phyloP scores from a whole-genome alignment of 1,284 basidiomycete genomes.

The Ustilago cynodontis region DNA sequence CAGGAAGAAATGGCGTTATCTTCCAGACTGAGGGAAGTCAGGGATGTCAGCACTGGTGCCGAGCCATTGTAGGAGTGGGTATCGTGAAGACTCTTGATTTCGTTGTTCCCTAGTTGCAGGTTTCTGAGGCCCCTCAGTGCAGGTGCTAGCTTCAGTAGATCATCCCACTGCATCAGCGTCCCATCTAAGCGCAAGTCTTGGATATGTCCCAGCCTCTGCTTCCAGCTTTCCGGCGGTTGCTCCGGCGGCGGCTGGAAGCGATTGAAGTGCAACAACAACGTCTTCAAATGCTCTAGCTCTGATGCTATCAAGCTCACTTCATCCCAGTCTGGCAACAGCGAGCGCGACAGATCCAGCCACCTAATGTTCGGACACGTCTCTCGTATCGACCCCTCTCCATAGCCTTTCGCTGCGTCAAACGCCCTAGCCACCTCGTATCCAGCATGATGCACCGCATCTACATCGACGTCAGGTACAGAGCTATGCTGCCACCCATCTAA shows the following conservation, averaged over 20 bases:
- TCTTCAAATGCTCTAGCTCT: conserved; percentile 77
- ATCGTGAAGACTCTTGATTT: conserved; percentile 68
- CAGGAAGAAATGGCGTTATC: conserved; percentile 78
- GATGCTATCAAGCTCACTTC: conserved; percentile 77
- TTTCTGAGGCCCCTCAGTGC: conserved; percentile 76
- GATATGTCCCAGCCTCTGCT: conserved; percentile 75
- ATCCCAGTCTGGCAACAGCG: conserved; percentile 81
- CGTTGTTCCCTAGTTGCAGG: conserved; percentile 84
- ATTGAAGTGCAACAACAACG: conserved; percentile 75
- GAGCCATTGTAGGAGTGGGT: background rate
- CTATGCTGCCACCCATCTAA: conserved; percentile 74
- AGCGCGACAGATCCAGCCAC: conserved; percentile 84
- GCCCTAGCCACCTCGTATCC: conserved; percentile 73
- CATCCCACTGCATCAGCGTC: conserved; percentile 79
- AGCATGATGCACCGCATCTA: conserved; percentile 16
- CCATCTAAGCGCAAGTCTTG: conserved; percentile 82
- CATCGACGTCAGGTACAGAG: conserved; percentile 11
- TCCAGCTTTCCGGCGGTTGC: conserved; percentile 43
- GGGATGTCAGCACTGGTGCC: conserved; percentile 43
- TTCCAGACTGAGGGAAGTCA: conserved; percentile 81
- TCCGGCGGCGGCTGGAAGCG: conserved; percentile 64
- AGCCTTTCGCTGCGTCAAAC: conserved; percentile 71
- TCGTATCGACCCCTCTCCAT: conserved; percentile 75
- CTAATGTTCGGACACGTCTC: conserved; percentile 79
- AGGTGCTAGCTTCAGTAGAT: conserved; percentile 73